Evolutionary conservation across 768 basidiomycete genomes (phyloP), one percentile per base, ranked within the genome.

Genomic region (Termitomyces eurrhizus): DNA sequence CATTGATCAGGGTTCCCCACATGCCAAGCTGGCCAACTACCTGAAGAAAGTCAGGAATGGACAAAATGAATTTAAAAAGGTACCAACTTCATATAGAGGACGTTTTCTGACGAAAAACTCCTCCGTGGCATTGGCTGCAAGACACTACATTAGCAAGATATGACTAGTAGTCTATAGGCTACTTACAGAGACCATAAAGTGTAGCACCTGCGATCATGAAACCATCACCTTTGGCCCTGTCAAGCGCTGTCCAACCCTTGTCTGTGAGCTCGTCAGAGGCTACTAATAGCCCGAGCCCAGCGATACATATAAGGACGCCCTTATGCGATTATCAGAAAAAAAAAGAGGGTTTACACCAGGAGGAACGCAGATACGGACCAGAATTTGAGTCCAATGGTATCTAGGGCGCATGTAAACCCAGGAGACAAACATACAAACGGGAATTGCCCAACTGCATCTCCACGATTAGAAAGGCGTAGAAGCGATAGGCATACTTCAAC

Each of bases 121-220:
- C 70, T 95, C 93, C 0, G 90, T 92, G 33, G 92, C 90, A 64
- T 94, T 94, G 26, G 90, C 92, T 93, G 63, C 35, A 26, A 29
- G 56, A 56, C 29, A 9, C 2, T n/a, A 29, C 37, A 52, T 44
- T 3, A 64, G 58, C n/a, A 60, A 5, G 14, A 32, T 13, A 56
- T n/a, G 4, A 7, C 37, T 32, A 24, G 21, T 32, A 14, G 13
- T 58, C 14, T 5, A 58, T 44, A 33, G 42, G 41, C 16, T 14
- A 83, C 87, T 62, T 67, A 93, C 91, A 90, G 71, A 93, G 86
- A 49, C 93, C 93, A 64, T 94, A 94, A 24, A 94, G 78, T 0
- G 90, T 89, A 4, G 93, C 90, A 32, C 91, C 93, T 51, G 87
- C 80, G 60, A 95, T 83, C 90, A 94, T 93, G 69, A 93, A 92